phyloP scores from a whole-genome alignment of 2,329 filamentous ascomycete species.

The Talaromyces sp. region DNA sequence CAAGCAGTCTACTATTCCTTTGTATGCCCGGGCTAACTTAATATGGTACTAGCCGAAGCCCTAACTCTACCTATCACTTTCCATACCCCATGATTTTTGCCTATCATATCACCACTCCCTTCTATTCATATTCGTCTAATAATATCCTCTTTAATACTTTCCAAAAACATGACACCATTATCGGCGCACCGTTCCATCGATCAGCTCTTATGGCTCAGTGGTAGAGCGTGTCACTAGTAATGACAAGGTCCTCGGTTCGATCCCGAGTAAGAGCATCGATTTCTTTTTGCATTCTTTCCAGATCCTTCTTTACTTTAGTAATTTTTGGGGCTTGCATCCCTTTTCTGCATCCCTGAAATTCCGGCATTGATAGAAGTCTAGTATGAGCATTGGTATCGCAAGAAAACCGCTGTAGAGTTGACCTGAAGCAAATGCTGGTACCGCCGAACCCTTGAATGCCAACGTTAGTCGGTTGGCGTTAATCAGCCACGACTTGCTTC shows the following conservation, averaged over 20 bases:
- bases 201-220: conserved; percentile 7
- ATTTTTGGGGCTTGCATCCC: neutral
- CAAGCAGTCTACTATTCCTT: too few relatives aligned
- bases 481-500: neutral
- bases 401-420: neutral
- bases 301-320: neutral
- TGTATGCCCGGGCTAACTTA: too few relatives aligned
- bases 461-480: neutral
- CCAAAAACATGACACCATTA: too few relatives aligned
- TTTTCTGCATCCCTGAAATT: neutral
- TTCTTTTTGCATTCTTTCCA: neutral
- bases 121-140: too few relatives aligned
- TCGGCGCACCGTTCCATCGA: too few relatives aligned
- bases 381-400: neutral
- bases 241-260: conserved; percentile 9
- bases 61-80: too few relatives aligned
- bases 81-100: too few relatives aligned
- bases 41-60: too few relatives aligned
- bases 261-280: neutral
- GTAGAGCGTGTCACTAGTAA: conserved; percentile 12
- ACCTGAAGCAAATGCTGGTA: neutral
- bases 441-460: neutral
- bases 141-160: too few relatives aligned
- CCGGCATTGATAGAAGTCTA: neutral
- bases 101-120: too few relatives aligned